Evolutionary conservation across 2,329 filamentous ascomycete genomes (phyloP).

Genomic region (Lasiodiplodia sp.): DNA sequence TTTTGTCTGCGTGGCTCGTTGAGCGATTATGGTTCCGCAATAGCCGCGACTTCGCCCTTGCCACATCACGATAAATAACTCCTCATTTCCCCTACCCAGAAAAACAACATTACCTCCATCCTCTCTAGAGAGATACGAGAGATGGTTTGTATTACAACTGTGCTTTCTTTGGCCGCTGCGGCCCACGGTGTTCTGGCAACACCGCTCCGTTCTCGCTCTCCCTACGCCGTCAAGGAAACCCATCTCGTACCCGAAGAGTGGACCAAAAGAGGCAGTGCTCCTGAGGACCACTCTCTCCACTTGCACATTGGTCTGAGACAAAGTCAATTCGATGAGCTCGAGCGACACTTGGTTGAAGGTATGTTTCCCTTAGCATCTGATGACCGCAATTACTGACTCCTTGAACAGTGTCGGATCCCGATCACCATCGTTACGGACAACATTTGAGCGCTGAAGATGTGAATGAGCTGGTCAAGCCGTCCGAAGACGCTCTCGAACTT

Average conservation of each 20-base stretch:
- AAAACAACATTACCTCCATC: neutral
- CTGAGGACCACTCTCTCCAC: conserved; percentile 56
- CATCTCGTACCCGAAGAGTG: conserved; percentile 61
- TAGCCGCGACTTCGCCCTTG: too few species aligned
- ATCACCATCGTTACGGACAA: conserved; percentile 57
- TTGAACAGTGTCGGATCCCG: conserved; percentile 56
- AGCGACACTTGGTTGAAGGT: conserved; percentile 58
- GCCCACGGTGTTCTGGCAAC: conserved; percentile 44
- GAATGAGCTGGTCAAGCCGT: conserved; percentile 57
- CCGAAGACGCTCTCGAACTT: conserved; percentile 54
- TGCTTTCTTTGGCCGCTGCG: conserved; percentile 40
- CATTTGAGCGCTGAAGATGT: conserved; percentile 58
- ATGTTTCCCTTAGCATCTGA: conserved; percentile 14
- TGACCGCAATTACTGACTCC: neutral
- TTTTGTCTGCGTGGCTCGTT: too few species aligned
- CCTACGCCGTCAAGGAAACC: conserved; percentile 63
- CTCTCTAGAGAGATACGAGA: neutral
- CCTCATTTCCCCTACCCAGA: neutral
- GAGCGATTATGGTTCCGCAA: too few species aligned
- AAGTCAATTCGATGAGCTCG: conserved; percentile 58
- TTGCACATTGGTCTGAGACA: conserved; percentile 63
- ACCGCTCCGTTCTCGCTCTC: conserved; percentile 44
- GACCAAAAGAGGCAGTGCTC: conserved; percentile 56
- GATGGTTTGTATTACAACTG: conserved; percentile 11
- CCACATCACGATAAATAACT: too few species aligned